phyloP scores from a whole-genome alignment of 2,329 filamentous ascomycete species.

The Penicillium sp. region DNA sequence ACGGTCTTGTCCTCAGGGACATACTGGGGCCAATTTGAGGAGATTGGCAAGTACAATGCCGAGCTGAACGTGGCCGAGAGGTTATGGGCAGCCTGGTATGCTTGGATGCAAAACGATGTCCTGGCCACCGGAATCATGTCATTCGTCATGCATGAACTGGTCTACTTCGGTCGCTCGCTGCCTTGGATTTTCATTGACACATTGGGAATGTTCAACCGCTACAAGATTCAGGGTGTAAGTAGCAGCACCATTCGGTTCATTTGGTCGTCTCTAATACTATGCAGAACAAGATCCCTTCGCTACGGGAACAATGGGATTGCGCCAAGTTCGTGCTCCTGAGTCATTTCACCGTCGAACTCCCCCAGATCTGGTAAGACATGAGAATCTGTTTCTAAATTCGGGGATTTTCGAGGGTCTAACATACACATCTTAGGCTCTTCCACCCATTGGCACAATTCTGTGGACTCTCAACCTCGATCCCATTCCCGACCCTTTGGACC shows the following conservation, averaged over 20 bases:
- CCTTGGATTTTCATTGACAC: conserved; percentile 92
- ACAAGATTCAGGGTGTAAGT: conserved; percentile 86
- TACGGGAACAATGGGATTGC: conserved; percentile 91
- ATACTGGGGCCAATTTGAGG: conserved; percentile 66
- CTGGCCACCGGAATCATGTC: conserved; percentile 97
- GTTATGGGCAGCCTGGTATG: conserved; percentile 94
- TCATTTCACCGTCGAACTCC: conserved; percentile 96
- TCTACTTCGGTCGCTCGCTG: conserved; percentile 90
- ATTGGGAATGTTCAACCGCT: conserved; percentile 84
- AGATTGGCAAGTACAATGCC: conserved; percentile 72
- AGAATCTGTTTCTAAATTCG: not conserved
- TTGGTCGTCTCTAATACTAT: not conserved
- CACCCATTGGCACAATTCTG: conserved; percentile 93
- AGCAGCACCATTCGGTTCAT: not conserved
- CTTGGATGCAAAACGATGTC: conserved; percentile 96
- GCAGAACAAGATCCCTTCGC: conserved; percentile 81
- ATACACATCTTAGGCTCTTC: conserved; percentile 63
- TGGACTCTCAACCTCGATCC: conserved; percentile 82
- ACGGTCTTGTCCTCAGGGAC: conserved; percentile 52
- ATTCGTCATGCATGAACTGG: conserved; percentile 87
- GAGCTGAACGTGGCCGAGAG: conserved; percentile 83
- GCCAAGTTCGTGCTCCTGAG: conserved; percentile 87
- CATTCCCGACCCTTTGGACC: conserved; percentile 80
- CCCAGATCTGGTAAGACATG: conserved; percentile 76
- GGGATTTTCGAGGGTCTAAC: not conserved